phyloP scores from a whole-genome alignment of 164 flowering plant genomes.

The Nelumbo lutea region DNA sequence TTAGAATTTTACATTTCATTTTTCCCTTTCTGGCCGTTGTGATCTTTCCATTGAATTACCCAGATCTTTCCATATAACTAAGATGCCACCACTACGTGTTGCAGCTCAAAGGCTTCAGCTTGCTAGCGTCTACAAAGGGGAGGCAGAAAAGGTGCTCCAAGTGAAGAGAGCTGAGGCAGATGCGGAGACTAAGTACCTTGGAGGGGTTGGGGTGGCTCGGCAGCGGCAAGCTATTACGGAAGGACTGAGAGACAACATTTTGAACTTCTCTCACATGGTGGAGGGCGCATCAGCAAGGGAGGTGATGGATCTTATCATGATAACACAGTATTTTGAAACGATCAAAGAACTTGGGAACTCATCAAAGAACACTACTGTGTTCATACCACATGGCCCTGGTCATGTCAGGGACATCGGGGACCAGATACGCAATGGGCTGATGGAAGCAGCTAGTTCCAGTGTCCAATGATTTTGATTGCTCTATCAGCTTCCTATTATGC shows the following conservation, averaged over 20 bases:
- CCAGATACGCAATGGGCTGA: slow-evolving; percentile 86
- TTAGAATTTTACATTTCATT: too few species aligned
- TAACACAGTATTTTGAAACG: slow-evolving; percentile 96
- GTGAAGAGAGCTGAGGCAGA: slow-evolving; percentile 95
- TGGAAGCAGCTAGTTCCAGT: slow-evolving; percentile 75
- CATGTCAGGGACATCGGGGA: slow-evolving; percentile 85
- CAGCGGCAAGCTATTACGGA: slow-evolving; percentile 98
- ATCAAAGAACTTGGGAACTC: slow-evolving; percentile 93
- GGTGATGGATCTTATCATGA: slow-evolving; percentile 96
- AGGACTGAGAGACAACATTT: slow-evolving; percentile 87
- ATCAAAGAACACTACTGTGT: slow-evolving; percentile 91
- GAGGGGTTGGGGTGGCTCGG: slow-evolving; percentile 94
- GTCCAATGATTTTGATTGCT: slow-evolving; percentile 9
- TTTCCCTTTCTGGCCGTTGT: too few species aligned
- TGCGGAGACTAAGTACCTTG: slow-evolving; percentile 93
- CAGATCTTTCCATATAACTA: too few species aligned
- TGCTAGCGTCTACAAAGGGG: slow-evolving; percentile 95
- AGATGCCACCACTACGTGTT: slow-evolving; percentile 4
- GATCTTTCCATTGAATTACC: too few species aligned
- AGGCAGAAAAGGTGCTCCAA: slow-evolving; percentile 85
- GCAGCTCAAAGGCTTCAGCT: slow-evolving; percentile 96
- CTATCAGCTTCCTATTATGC: too few species aligned
- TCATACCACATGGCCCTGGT: slow-evolving; percentile 97
- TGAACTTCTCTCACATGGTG: slow-evolving; percentile 85
- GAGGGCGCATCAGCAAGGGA: slow-evolving; percentile 92